Evolutionary conservation across 2,329 filamentous ascomycete species (phyloP).

Genomic region (Stachybotrys chartarum): DNA sequence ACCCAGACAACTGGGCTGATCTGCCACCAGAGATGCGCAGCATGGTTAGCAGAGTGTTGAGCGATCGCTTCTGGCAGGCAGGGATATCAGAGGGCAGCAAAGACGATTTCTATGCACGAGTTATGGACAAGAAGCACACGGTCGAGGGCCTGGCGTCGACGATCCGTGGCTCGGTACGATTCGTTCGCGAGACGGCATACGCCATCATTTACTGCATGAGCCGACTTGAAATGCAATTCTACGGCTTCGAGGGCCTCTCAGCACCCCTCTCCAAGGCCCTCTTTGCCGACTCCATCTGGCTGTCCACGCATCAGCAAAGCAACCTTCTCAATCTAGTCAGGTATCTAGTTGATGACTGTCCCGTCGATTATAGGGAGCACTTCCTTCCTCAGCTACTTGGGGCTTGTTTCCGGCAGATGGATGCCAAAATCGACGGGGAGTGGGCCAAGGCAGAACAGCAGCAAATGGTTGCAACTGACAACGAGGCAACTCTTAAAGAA

Average conservation of each 20-base stretch:
- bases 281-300: constrained; percentile 71
- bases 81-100: constrained; percentile 94
- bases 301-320: constrained; percentile 90
- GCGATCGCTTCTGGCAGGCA: constrained; percentile 96
- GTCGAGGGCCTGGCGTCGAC: constrained; percentile 92
- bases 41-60: constrained; percentile 76
- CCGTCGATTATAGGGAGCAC: constrained; percentile 64
- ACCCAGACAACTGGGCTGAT: constrained; percentile 74
- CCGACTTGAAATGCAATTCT: constrained; percentile 79
- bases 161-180: constrained; percentile 79
- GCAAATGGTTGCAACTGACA: constrained; percentile 55
- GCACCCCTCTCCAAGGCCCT: constrained; percentile 76
- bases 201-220: constrained; percentile 93
- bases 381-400: constrained; percentile 83
- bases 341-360: constrained; percentile 87
- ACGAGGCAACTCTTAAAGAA: constrained; percentile 73
- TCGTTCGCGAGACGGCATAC: constrained; percentile 88
- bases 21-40: constrained; percentile 68
- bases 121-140: constrained; percentile 80
- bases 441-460: constrained; percentile 71
- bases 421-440: constrained; percentile 77
- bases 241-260: constrained; percentile 79
- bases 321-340: constrained; percentile 86
- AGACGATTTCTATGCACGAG: constrained; percentile 91
- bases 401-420: constrained; percentile 77